A percentile compares a stretch with the other conserved stretches of the same genome.
Conservation (phyloP, 208 protist species). For the Herpetomonas samuelpessoai region DNA sequence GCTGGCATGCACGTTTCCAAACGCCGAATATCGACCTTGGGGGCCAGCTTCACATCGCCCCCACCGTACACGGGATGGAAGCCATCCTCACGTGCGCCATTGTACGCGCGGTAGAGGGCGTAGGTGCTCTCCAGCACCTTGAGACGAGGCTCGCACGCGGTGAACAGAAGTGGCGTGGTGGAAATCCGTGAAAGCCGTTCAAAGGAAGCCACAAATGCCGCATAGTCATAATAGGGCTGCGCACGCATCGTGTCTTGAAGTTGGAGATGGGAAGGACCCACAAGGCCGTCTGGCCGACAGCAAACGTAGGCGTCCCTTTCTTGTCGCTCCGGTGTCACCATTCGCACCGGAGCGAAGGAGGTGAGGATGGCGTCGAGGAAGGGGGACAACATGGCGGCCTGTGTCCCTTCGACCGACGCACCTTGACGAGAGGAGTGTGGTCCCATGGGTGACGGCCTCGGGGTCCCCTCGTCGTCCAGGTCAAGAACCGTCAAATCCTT, state of each 20-base stretch:
- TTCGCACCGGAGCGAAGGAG: neutral
- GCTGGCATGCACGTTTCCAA: slow-evolving; percentile 57
- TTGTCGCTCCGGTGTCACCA: neutral
- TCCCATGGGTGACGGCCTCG: too few relatives aligned
- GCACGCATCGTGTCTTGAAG: slow-evolving; percentile 24
- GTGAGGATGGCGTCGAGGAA: neutral
- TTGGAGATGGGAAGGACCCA: slow-evolving; percentile 19
- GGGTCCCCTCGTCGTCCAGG: neutral
- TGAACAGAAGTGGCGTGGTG: slow-evolving; percentile 48
- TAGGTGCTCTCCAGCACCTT: slow-evolving; percentile 72
- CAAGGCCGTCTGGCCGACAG: slow-evolving; percentile 22
- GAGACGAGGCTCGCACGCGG: slow-evolving; percentile 69
- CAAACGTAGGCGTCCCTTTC: slow-evolving; percentile 1
- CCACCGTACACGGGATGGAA: slow-evolving; percentile 44
- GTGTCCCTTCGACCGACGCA: neutral
- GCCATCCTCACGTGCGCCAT: slow-evolving; percentile 57
- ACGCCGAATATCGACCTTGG: slow-evolving; percentile 57
- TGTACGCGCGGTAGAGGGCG: slow-evolving; percentile 71
- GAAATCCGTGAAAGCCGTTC: slow-evolving; percentile 36
- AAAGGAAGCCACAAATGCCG: slow-evolving; percentile 30
- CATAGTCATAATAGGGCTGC: slow-evolving; percentile 45
- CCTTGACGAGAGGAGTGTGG: too few relatives aligned
- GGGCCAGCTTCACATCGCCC: slow-evolving; percentile 34
- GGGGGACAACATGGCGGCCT: neutral
- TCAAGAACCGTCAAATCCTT: neutral